These are phyloP conservation scores for Bidens hawaiensis DNA, from an alignment of 140 eudicot species.

Conservation along the genomic window DNA sequence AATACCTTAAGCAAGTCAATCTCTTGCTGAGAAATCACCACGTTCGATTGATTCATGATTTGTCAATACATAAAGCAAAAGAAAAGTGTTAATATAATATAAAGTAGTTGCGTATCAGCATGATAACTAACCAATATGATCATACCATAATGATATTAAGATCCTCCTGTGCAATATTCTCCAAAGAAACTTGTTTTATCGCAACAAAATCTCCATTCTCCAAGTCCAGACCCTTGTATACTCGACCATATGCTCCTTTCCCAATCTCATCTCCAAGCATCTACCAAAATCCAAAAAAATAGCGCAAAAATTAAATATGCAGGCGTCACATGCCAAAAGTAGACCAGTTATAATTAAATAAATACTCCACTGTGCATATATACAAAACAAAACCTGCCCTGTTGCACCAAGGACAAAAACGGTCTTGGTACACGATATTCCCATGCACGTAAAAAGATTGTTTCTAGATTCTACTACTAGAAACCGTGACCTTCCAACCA, in stretches of 20 bases:
- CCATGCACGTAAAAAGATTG: neutral
- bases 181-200: conserved; percentile 82
- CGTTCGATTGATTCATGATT: conserved; percentile 4
- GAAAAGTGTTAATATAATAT: conserved; percentile 17
- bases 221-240: conserved; percentile 91
- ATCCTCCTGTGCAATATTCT: conserved; percentile 85
- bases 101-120: conserved; percentile 2
- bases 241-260: conserved; percentile 93
- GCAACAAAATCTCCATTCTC: conserved; percentile 96
- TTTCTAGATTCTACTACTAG: neutral
- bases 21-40: conserved; percentile 65
- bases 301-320: neutral
- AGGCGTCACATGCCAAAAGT: neutral
- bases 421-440: neutral
- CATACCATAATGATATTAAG: conserved; percentile 82
- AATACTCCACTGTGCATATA: neutral
- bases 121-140: conserved; percentile 2
- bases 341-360: neutral
- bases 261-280: conserved; percentile 97
- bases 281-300: conserved; percentile 28
- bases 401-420: neutral
- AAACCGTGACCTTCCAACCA: neutral
- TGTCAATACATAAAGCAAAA: conserved; percentile 27
- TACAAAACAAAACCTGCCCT: neutral
- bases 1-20: conserved; percentile 90